Conservation (phyloP, 2,329 filamentous ascomycete species). For the Colletotrichum scovillei region DNA sequence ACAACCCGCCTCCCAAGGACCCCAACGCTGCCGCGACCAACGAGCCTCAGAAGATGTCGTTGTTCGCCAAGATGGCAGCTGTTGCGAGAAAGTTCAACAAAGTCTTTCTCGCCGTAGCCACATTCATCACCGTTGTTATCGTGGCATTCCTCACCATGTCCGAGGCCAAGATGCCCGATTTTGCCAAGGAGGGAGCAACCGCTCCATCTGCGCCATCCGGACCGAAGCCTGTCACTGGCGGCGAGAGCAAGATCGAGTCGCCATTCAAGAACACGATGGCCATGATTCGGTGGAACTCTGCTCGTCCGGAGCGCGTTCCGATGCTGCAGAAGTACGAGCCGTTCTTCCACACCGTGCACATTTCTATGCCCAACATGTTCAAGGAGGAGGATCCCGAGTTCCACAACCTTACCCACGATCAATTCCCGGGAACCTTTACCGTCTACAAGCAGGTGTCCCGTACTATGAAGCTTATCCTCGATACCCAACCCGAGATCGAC, state of each 20-base stretch:
- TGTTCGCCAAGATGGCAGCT: constrained; percentile 30
- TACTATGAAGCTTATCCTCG: constrained; percentile 45
- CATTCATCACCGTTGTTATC: constrained; percentile 37
- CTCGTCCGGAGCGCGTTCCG: constrained; percentile 42
- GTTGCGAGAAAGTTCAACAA: constrained; percentile 35
- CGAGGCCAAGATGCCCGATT: constrained; percentile 35
- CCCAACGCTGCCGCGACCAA: constrained; percentile 24
- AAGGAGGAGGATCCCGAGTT: constrained; percentile 30
- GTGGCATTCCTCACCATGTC: constrained; percentile 38
- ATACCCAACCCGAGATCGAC: constrained; percentile 42
- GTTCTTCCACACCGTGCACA: constrained; percentile 45
- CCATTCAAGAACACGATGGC: constrained; percentile 44
- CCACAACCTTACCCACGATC: constrained; percentile 44
- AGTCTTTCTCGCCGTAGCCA: constrained; percentile 28
- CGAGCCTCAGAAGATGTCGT: constrained; percentile 28
- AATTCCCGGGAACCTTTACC: constrained; percentile 38
- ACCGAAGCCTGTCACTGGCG: constrained; percentile 20
- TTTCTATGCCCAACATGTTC: constrained; percentile 41
- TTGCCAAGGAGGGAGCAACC: constrained; percentile 23
- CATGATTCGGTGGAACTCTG: constrained; percentile 43
- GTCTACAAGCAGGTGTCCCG: constrained; percentile 41
- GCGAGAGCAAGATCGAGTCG: constrained; percentile 36
- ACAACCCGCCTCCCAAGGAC: constrained; percentile 41
- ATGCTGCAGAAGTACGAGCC: constrained; percentile 43
- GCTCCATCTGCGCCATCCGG: background rate